Base-by-base conservation (phyloP, 2,329 filamentous ascomycete species). In the Exophiala lecanii-corni region DNA sequence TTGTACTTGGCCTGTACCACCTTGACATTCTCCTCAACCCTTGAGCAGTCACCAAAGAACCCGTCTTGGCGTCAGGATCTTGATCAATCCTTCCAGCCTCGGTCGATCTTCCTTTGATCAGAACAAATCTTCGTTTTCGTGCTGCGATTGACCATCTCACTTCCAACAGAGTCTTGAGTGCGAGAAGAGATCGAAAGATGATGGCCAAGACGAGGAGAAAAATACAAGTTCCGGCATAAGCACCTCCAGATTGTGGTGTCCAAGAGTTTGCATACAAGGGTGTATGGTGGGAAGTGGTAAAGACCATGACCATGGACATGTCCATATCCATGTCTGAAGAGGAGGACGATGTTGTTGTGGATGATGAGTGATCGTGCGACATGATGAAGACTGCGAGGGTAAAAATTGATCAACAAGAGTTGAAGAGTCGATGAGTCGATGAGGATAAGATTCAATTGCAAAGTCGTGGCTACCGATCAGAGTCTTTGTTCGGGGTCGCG, bases 181-280 rank as follows among this genome's bases (percentile, higher is more conserved):
- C 89, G 38, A 91, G 69, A 12, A 95, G 71, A 15, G 72, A 67
- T 39, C 89, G 84, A 59, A 83, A 81, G 43, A 84, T 58, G 48
- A 82, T 71, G 47, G 81, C 82, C 39, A 97, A 80, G 33, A 84
- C 56, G 61, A 95, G 81, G 46, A 96, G 76, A 68, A 96, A 96
- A 63, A 96, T 86, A 71, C 91, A 94, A 19, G 88, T 94, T 43
- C 81, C 91, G 2, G 87, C 88, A 65, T 96, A 97, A 47, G 75
- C 69, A 55, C 83, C 87, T 4, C 74, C 69, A 25, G 69, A 81
- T 19, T 61, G 66, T 4, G 91, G 91, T 2, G 84, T 84, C 88
- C 89, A 97, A 39, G 71, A 62, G 16, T 67, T 62, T 12, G 86
- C 82, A 69, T 74, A 87, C 34, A 88, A 72, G 2, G 82, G 72